phyloP scores from a whole-genome alignment of 352 stramenopile species.

The Pythium brachiatum region DNA sequence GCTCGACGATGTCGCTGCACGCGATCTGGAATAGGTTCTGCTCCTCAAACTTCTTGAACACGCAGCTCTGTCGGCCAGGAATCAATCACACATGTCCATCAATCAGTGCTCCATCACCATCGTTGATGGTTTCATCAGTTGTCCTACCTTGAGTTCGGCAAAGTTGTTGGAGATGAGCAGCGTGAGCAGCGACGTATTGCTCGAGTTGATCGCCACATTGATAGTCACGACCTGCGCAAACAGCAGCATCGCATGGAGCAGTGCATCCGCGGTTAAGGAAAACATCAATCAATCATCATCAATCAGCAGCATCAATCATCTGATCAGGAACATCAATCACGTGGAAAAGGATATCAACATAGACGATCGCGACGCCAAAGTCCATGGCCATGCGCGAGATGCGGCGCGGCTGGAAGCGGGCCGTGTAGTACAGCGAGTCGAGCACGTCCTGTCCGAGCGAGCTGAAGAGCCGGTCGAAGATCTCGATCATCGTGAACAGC shows the following conservation, averaged over 20 bases:
- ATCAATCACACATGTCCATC: background rate
- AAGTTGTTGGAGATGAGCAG: conserved; percentile 99
- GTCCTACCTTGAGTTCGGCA: conserved; percentile 93
- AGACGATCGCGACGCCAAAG: conserved; percentile 73
- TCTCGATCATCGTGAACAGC: conserved; percentile 98
- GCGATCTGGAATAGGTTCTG: conserved; percentile 98
- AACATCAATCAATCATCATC: background rate
- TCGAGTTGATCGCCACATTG: conserved; percentile 96
- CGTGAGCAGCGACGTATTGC: conserved; percentile 93
- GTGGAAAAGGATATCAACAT: conserved; percentile 37
- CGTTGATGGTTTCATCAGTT: background rate
- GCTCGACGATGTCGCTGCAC: conserved; percentile 97
- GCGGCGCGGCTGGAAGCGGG: conserved; percentile 72
- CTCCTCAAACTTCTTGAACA: conserved; percentile 98
- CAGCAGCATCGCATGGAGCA: conserved; percentile 92
- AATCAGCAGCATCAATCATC: background rate
- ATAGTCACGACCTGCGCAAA: conserved; percentile 97
- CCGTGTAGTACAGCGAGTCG: conserved; percentile 93
- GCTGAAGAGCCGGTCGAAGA: conserved; percentile 96
- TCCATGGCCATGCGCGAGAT: conserved; percentile 73
- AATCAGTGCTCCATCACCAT: background rate
- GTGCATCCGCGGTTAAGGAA: conserved; percentile 3
- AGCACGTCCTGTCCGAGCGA: conserved; percentile 97
- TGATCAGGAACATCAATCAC: background rate
- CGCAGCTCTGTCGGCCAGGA: conserved; percentile 84